phyloP scores from a whole-genome alignment of 75 land plant species.

The Isoetes taiwanensis region DNA sequence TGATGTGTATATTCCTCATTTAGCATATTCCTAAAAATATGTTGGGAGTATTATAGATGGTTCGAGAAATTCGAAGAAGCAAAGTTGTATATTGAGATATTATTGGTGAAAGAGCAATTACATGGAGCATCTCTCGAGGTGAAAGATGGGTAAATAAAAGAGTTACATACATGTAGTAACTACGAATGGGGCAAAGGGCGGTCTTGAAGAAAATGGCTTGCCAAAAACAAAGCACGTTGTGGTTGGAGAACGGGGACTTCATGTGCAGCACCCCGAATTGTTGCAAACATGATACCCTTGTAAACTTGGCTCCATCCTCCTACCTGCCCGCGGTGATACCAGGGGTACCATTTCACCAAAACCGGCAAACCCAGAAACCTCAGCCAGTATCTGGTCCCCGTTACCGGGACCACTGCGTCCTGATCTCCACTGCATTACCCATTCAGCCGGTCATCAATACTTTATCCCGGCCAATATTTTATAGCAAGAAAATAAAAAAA shows the following conservation, averaged over 20 bases:
- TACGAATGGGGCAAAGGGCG: no score
- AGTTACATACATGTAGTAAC: no score
- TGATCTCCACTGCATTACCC: constrained; percentile 76
- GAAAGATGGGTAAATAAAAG: no score
- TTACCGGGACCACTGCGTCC: constrained; percentile 66
- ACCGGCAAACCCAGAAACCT: constrained; percentile 18
- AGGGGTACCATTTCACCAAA: constrained; percentile 27
- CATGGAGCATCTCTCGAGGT: no score
- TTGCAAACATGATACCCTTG: constrained; percentile 45
- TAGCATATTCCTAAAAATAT: no score
- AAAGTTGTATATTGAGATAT: not conserved
- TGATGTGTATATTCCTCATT: no score
- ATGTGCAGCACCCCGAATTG: constrained; percentile 78
- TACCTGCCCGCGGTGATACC: constrained; percentile 40
- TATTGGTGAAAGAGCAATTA: not conserved
- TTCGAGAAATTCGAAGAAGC: no score
- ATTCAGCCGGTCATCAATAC: no score
- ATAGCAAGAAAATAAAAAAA: no score
- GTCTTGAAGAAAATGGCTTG: no score
- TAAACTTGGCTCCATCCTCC: not conserved
- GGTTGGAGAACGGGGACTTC: constrained; percentile 68
- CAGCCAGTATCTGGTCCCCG: constrained; percentile 38
- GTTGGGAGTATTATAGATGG: no score
- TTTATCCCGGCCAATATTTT: no score
- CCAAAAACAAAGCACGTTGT: constrained; percentile 29